A percentile compares a stretch with the other conserved stretches of the same genome.
Conservation (phyloP, 805 yeast genomes). For the Starmerella apis region DNA sequence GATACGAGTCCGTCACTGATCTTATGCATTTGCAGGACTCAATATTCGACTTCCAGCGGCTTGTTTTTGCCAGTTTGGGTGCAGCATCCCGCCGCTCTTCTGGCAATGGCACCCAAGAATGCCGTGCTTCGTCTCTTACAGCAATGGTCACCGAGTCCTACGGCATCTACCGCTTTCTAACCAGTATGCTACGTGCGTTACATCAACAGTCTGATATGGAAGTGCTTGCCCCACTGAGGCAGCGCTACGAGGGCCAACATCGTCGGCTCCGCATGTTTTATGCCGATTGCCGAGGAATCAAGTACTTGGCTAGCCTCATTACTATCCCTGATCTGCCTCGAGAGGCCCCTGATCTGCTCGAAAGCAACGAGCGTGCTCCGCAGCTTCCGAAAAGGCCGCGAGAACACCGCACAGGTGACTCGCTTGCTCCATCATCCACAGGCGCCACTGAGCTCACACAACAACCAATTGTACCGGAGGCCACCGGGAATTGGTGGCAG, state of each 20-base stretch:
- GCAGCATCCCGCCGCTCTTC: constrained; percentile 35
- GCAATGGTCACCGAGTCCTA: constrained; percentile 86
- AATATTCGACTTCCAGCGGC: constrained; percentile 64
- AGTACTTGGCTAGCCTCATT: constrained; percentile 68
- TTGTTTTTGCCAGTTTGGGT: constrained; percentile 58
- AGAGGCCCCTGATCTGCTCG: constrained; percentile 50
- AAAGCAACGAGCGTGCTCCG: constrained; percentile 39
- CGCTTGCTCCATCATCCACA: constrained; percentile 26
- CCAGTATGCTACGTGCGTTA: constrained; percentile 85
- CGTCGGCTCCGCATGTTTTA: constrained; percentile 66
- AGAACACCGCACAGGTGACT: constrained; percentile 15
- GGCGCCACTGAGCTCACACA: constrained; percentile 15
- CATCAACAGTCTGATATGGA: constrained; percentile 63
- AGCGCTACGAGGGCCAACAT: constrained; percentile 62
- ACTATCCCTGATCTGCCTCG: constrained; percentile 60
- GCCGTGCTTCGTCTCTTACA: constrained; percentile 75
- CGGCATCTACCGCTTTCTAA: constrained; percentile 81
- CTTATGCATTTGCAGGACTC: constrained; percentile 77
- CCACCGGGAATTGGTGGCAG: constrained; percentile 40
- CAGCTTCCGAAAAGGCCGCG: constrained; percentile 36
- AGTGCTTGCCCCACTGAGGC: constrained; percentile 62
- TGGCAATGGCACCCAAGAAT: constrained; percentile 42
- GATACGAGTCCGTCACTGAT: constrained; percentile 79
- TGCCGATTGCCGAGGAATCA: constrained; percentile 78
- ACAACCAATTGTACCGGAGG: constrained; percentile 23